Conservation (phyloP, 2,329 filamentous ascomycete species). For the Elsinoe perseae region DNA sequence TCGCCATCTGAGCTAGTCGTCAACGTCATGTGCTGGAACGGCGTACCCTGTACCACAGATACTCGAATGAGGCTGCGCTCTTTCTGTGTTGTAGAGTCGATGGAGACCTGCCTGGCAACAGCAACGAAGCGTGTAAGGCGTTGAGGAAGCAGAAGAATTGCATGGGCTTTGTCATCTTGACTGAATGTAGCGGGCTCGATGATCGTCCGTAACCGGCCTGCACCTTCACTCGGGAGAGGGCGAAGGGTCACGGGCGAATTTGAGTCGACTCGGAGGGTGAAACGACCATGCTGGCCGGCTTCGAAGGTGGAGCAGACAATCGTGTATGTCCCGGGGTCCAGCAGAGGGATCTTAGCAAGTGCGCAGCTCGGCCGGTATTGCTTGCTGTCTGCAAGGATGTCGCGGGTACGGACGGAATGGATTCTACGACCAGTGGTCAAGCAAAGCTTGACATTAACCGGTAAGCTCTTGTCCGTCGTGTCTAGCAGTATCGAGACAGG, state of each 20-base stretch:
- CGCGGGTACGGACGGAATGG: conserved; percentile 59
- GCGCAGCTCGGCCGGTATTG: conserved; percentile 79
- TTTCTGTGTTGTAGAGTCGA: background rate
- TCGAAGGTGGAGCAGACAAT: conserved; percentile 89
- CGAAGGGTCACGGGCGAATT: conserved; percentile 49
- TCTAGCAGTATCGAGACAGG: conserved; percentile 68
- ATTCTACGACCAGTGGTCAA: conserved; percentile 69
- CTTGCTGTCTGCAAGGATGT: conserved; percentile 75
- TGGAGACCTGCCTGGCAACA: conserved; percentile 22
- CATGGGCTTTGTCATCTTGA: conserved; percentile 45
- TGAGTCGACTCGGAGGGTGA: conserved; percentile 66
- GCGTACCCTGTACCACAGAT: conserved; percentile 64
- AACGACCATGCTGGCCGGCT: conserved; percentile 64
- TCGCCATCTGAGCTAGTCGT: conserved; percentile 63
- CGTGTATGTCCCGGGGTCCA: conserved; percentile 72
- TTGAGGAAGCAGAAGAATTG: conserved; percentile 43
- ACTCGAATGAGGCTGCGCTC: conserved; percentile 53
- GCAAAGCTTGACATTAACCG: conserved; percentile 77
- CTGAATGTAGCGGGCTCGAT: conserved; percentile 49
- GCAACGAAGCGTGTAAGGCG: conserved; percentile 40
- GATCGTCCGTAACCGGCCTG: conserved; percentile 60
- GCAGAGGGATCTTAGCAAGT: conserved; percentile 51
- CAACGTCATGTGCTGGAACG: conserved; percentile 58
- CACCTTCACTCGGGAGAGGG: conserved; percentile 62
- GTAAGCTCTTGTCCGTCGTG: conserved; percentile 56